These are phyloP conservation scores for Clonostachys rosea DNA, from an alignment of 2,329 filamentous ascomycete genomes.

Conservation along the genomic window DNA sequence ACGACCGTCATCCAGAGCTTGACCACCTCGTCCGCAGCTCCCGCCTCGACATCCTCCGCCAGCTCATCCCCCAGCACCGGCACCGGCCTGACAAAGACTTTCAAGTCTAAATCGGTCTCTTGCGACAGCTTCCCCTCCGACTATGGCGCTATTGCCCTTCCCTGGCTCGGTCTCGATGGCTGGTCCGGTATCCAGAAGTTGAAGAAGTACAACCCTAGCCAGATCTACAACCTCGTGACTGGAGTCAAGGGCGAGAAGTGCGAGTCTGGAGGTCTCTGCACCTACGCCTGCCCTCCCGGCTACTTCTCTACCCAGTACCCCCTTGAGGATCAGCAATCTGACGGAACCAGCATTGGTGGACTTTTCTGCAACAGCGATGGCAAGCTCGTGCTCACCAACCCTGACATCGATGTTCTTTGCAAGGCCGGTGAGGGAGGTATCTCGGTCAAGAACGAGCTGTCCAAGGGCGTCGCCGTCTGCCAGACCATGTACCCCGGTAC, in stretches of 20 bases:
- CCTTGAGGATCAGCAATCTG: conserved; percentile 61
- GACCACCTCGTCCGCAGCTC: conserved; percentile 9
- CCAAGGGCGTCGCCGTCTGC: conserved; percentile 68
- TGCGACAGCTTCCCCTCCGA: conserved; percentile 73
- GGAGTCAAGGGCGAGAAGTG: conserved; percentile 59
- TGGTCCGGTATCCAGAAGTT: conserved; percentile 76
- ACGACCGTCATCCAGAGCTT: conserved; percentile 11
- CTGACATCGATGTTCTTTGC: conserved; percentile 64
- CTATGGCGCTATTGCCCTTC: conserved; percentile 72
- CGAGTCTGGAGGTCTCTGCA: conserved; percentile 68
- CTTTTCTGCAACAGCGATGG: conserved; percentile 70
- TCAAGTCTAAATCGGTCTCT: conserved; percentile 68
- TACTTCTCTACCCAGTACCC: conserved; percentile 96
- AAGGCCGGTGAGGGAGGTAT: conserved; percentile 67
- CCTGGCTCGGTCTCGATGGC: conserved; percentile 66
- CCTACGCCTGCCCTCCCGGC: conserved; percentile 86
- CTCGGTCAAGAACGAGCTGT: conserved; percentile 70
- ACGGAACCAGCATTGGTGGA: conserved; percentile 83
- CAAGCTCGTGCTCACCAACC: conserved; percentile 73
- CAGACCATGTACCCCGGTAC: conserved; percentile 95
- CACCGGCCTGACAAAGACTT: conserved; percentile 59
- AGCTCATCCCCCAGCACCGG: conserved; percentile 18
- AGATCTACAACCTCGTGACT: conserved; percentile 63
- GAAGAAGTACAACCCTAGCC: conserved; percentile 42
- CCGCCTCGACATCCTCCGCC: conserved; percentile 12